Base-by-base conservation (phyloP, 208 protist species). In the Hexamita inflata region DNA sequence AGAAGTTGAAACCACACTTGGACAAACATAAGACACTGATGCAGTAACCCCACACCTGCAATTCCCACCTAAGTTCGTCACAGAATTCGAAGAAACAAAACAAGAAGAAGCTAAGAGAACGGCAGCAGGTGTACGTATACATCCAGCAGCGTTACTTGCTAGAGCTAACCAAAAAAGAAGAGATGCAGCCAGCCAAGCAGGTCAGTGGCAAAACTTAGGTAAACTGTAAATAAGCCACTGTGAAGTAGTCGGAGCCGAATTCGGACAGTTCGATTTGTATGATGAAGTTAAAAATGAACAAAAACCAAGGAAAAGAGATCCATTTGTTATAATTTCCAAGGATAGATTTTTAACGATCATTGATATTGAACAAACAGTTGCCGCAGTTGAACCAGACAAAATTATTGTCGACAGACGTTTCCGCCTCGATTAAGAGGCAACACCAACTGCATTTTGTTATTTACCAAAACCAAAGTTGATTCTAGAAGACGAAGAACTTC, bases 331-430 rank as follows among this genome's bases (percentile, higher is more conserved):
- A 2, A 7, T 70, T 15, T 49, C 34, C 35, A 70, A 70, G n/a
- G 64, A 70, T 70, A 7, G 64, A 19, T 70, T 70, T 38, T 70
- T 45, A 45, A 70, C 64, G 11, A 49, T 70, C 15, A 70, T 70
- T 19, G 64, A 70, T 34, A 40, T 70, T 19, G 64, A 70, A 15
- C 4, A 7, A 70, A 70, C 64, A 7, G 19, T 70, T 45, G 35
- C n/a, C 4, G 9, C 11, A 30, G n/a, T n/a, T n/a, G n/a, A n/a
- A n/a, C 9, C 26, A 45, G 9, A 13, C 42, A n/a, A 15, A n/a
- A 70, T 70, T 70, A 34, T 70, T 45, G 64, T 70, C 42, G 4
- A 70, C n/a, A 9, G 64, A 28, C n/a, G 64, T 32, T 70, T 70
- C 35, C 2, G 35, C 2, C 11, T 34, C 2, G 64, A 70, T 9